A percentile compares a stretch with the other conserved stretches of the same genome.
phyloP scores from a whole-genome alignment of 2,329 filamentous ascomycete species.

The Lachnellula hyalina region DNA sequence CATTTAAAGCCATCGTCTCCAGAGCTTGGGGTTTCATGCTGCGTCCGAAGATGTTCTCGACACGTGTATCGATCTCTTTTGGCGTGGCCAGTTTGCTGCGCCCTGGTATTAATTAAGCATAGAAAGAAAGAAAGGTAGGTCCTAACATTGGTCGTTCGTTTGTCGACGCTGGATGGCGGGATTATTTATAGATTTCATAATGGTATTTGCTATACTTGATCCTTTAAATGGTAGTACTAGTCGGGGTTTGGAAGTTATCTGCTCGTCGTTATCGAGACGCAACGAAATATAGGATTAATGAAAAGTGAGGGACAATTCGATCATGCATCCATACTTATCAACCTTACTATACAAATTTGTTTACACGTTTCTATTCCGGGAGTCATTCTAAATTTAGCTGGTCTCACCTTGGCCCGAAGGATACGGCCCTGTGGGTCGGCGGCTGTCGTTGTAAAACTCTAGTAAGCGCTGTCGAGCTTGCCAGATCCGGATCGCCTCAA shows the following conservation, averaged over 20 bases:
- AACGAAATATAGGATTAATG: too few species aligned
- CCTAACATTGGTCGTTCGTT: not conserved
- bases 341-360: not conserved
- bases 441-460: not conserved
- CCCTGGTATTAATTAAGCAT: not conserved
- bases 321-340: too few species aligned
- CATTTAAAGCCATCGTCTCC: not conserved
- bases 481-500: not conserved
- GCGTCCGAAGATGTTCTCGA: not conserved
- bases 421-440: not conserved
- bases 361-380: not conserved
- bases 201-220: too few species aligned
- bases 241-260: too few species aligned
- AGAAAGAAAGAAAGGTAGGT: not conserved
- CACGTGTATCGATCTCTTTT: not conserved
- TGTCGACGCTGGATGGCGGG: not conserved
- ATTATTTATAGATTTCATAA: not conserved
- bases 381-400: not conserved
- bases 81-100: not conserved
- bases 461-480: not conserved
- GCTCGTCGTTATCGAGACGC: too few species aligned
- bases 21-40: not conserved
- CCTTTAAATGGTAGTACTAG: too few species aligned
- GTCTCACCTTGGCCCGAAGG: not conserved
- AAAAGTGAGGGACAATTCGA: too few species aligned